Conservation (phyloP, 2,329 filamentous ascomycete species). For the Sarocladium oryzae region DNA sequence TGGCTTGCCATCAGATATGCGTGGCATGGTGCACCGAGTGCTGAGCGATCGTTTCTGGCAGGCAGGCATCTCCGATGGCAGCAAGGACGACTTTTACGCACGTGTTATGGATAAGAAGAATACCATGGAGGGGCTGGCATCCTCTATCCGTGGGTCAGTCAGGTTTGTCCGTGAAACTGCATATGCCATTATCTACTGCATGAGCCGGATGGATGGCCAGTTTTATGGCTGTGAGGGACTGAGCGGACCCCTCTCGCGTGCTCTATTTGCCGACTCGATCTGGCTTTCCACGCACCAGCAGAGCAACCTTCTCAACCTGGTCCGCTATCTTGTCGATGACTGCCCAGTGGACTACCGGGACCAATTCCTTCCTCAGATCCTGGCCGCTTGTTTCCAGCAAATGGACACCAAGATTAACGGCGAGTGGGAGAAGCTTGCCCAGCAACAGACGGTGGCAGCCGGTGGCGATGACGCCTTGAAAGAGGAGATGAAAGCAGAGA, state of each 20-base stretch:
- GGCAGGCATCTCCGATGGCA: constrained; percentile 91
- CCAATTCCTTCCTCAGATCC: constrained; percentile 77
- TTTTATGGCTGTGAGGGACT: constrained; percentile 90
- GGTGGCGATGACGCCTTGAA: constrained; percentile 71
- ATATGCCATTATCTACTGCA: constrained; percentile 90
- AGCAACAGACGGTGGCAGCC: constrained; percentile 53
- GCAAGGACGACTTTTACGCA: constrained; percentile 93
- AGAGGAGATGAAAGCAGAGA: constrained; percentile 98
- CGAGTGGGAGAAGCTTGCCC: constrained; percentile 77
- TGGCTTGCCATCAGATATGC: constrained; percentile 68
- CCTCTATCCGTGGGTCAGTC: constrained; percentile 82
- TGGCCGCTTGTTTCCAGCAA: constrained; percentile 75
- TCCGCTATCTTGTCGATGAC: constrained; percentile 83
- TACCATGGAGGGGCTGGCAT: constrained; percentile 89
- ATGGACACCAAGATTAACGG: constrained; percentile 80
- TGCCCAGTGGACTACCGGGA: constrained; percentile 73
- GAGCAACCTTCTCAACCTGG: constrained; percentile 84
- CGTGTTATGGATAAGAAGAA: constrained; percentile 82
- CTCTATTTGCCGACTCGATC: constrained; percentile 75
- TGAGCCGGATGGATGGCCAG: constrained; percentile 77
- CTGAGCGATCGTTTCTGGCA: constrained; percentile 97
- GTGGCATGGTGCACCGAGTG: constrained; percentile 69
- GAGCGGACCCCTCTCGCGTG: constrained; percentile 73
- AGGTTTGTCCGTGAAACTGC: constrained; percentile 86
- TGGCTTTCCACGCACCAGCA: constrained; percentile 87